These are phyloP conservation scores for Graphium sp. DNA, from an alignment of 2,329 filamentous ascomycete species.

Conservation along the genomic window DNA sequence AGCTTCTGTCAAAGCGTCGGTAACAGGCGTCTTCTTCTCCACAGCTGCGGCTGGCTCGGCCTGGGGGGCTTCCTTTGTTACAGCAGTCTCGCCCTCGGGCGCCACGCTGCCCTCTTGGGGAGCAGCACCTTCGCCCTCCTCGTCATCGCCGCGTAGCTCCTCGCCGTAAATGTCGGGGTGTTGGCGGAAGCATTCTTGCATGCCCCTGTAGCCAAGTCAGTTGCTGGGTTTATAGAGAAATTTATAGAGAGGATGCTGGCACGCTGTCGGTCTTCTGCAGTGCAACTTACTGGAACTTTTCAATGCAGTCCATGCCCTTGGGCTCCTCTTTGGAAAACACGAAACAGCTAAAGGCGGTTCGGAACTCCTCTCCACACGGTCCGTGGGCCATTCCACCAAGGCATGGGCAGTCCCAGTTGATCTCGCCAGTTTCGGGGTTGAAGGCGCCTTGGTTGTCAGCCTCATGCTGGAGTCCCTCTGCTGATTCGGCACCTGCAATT, in stretches of 20 bases:
- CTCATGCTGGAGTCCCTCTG: constrained; percentile 55
- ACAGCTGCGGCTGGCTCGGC: constrained; percentile 4
- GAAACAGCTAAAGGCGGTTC: constrained; percentile 92
- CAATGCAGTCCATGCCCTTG: constrained; percentile 95
- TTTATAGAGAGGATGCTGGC: too few relatives aligned
- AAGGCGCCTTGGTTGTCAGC: constrained; percentile 81
- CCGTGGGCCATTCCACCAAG: constrained; percentile 93
- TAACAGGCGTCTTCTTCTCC: constrained; percentile 1
- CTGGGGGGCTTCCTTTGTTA: constrained; percentile 8
- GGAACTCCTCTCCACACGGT: constrained; percentile 91
- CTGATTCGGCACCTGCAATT: constrained; percentile 16
- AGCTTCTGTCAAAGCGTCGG: too few relatives aligned
- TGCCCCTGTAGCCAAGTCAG: constrained; percentile 48
- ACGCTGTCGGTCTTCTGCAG: too few relatives aligned
- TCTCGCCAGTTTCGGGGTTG: constrained; percentile 96
- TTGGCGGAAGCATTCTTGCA: constrained; percentile 92
- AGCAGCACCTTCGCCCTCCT: constrained; percentile 19
- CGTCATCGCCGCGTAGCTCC: constrained; percentile 71
- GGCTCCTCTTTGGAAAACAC: constrained; percentile 90
- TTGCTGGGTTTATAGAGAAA: background rate
- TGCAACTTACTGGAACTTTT: constrained; percentile 83
- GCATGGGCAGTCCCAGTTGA: constrained; percentile 99
- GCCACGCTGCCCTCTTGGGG: constrained; percentile 5
- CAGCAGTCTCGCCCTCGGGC: constrained; percentile 14
- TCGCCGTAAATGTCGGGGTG: constrained; percentile 88